Base-by-base conservation (phyloP, 805 yeast species). In the Zygosaccharomyces pseudorouxii region DNA sequence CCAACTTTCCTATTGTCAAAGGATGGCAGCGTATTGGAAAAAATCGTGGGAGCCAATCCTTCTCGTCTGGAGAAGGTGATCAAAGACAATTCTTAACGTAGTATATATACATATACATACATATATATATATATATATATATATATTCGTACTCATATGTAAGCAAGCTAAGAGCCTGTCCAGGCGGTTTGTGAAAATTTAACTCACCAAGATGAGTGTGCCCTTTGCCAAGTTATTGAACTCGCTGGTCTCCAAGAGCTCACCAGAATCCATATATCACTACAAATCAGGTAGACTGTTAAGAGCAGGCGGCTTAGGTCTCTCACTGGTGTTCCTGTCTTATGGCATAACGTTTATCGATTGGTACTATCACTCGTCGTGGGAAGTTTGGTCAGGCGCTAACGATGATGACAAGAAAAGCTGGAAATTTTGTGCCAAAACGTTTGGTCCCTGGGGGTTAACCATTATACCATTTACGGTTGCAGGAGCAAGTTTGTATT, bases 1-100 rank as follows among this genome's bases (percentile, higher is more conserved):
- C 93, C 93, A 40, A 86, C 92, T 2, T 81, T 83, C 51, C 58
- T 83, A 19, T 67, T 82, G 28, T 78, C 79, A 65, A 79, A 82
- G 62, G 72, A 80, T 42, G 88, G 88, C 20, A 75, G 77, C 46
- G 68, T 77, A 41, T 63, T 79, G 3, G 80, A 76, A 16, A 78
- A 76, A 43, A 69, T 84, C 29, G 77, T 84, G 20, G 93, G 93
- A 35, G 92, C 90, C 14, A 65, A 71, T 47, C 69, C 72, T 23
- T 53, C 54, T 12, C 69, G 63, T 8, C 44, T 72, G 16, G 63
- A 65, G 47, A 50, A 64, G 40, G 67, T 65, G 3, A 68, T 69
- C 44, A 65, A 64, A 38, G 56, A 63, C 20, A 31, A 33, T 18
- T 20, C 37, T 31, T 18, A n/a, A n/a, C n/a, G n/a, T n/a, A n/a